Percentiles rank a stretch among this genome's conserved stretches.
Evolutionary conservation across 192 early-diverging fungal genomes (phyloP).

Genomic region (Coemansia sp.): DNA sequence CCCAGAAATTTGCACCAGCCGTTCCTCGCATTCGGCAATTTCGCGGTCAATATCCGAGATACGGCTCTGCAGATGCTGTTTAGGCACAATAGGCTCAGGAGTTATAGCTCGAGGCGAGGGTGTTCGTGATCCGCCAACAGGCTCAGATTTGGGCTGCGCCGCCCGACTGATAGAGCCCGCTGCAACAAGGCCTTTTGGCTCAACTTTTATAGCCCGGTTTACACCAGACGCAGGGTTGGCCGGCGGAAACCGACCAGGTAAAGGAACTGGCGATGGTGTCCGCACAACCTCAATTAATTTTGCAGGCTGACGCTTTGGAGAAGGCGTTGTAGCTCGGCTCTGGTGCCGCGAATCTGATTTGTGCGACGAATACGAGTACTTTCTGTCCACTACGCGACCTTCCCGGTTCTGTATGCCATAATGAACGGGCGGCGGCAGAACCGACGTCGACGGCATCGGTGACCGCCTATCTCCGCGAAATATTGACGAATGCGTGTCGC

Average conservation of each 20-base stretch:
- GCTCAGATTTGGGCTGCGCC: background rate
- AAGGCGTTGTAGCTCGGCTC: slow-evolving; percentile 23
- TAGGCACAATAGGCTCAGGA: slow-evolving; percentile 1
- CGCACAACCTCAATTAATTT: slow-evolving; percentile 4
- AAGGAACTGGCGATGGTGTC: slow-evolving; percentile 19
- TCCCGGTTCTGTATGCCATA: background rate
- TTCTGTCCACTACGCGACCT: slow-evolving; percentile 4
- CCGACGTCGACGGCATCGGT: slow-evolving; percentile 7
- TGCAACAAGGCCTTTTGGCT: background rate
- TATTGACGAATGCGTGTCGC: background rate
- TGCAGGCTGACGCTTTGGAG: slow-evolving; percentile 5
- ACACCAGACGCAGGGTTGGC: background rate
- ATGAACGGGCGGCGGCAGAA: background rate
- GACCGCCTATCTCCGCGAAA: slow-evolving; percentile 14
- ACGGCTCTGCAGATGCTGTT: slow-evolving; percentile 25
- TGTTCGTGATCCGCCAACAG: slow-evolving; percentile 1
- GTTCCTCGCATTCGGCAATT: slow-evolving; percentile 39
- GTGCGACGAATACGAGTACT: slow-evolving; percentile 17
- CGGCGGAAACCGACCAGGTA: slow-evolving; percentile 1
- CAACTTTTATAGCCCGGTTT: background rate
- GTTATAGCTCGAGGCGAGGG: slow-evolving; percentile 4
- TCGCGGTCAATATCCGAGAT: slow-evolving; percentile 46
- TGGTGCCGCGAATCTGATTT: slow-evolving; percentile 1
- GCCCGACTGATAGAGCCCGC: background rate
- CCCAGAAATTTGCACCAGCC: slow-evolving; percentile 28